Evolutionary conservation across 257 asterid genomes (phyloP).

Genomic region (Ajuga chamaepitys): DNA sequence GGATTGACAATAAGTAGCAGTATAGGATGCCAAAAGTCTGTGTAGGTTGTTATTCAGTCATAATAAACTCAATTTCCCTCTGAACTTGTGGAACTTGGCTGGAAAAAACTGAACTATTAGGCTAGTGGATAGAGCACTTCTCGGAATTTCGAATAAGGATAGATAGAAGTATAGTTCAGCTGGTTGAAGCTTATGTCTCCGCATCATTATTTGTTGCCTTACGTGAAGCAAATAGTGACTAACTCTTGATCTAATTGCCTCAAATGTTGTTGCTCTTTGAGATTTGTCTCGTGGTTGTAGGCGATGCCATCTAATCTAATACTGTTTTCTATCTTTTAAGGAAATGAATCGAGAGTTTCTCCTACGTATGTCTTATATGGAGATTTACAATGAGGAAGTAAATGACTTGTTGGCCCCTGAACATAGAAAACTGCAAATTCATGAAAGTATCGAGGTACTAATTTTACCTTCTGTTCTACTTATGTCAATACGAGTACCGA

Average conservation of each 20-base stretch:
- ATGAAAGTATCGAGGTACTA: constrained; percentile 85
- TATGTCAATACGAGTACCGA: background rate
- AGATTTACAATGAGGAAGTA: constrained; percentile 92
- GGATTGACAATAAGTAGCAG: background rate
- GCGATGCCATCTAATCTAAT: constrained; percentile 10
- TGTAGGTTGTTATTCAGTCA: background rate
- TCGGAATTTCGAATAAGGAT: background rate
- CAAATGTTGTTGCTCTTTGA: constrained; percentile 1
- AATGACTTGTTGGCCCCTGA: constrained; percentile 96
- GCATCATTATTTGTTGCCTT: background rate
- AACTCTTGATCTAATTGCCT: background rate
- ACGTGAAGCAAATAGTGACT: background rate
- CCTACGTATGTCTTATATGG: constrained; percentile 96
- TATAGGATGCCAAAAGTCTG: background rate
- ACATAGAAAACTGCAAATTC: constrained; percentile 81
- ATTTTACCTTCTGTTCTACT: background rate
- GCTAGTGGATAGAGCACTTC: background rate
- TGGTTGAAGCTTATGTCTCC: background rate
- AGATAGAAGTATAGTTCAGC: background rate
- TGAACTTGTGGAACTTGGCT: constrained; percentile 7
- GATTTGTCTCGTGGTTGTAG: background rate
- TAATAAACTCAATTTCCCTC: background rate
- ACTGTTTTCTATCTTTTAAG: constrained; percentile 25
- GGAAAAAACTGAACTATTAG: background rate
- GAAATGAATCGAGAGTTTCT: constrained; percentile 79